Base-by-base conservation (phyloP, 495 filamentous ascomycete species). In the Clavariopsis aquatica region DNA sequence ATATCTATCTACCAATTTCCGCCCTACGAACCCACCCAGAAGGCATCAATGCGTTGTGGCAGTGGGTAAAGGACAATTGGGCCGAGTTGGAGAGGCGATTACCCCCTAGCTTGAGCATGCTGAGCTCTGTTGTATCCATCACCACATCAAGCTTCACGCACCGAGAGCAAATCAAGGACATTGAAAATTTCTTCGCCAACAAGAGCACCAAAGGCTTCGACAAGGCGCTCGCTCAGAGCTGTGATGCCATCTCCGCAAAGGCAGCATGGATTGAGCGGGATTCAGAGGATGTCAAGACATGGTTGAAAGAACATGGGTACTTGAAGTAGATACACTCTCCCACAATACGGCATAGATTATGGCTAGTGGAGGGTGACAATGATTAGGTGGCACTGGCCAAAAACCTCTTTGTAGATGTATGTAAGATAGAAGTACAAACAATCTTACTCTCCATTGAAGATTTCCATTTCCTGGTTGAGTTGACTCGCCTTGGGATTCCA, bases 51-150 rank as follows among this genome's bases (percentile, higher is more conserved):
- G 89, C 87, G 12, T 80, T 96, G 60, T 98, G 89, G 84, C 71
- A 64, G 47, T 98, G 90, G 89, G 80, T 95, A 78, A 89, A 86
- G 72, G 79, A 85, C 57, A 93, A 96, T 80, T 98, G 93, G 92
- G 87, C 89, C 12, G 79, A 80, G 22, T 77, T 98, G 29, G 81
- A 84, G 76, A 85, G 89, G 82, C 89, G 89, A 71, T 79, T 91
- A 41, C 91, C 93, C 53, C 89, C 94, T 28, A 85, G 86, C 31
- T 78, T 94, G 27, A 84, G 85, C 49, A 95, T 98, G 87, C 82
- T 98, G 62, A 89, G 93, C 29, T 84, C 84, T 10, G 84, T 98
- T 65, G 90, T 98, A 5, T 85, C 85, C 60, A 89, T 96, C 62
- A 90, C 85, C 71, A 94, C 91, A 23, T 85, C 87, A 2, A 85